Percentiles rank a stretch among this genome's conserved stretches.
phyloP scores from a whole-genome alignment of 2,329 filamentous ascomycete species.

The Xylariaceae sp. region DNA sequence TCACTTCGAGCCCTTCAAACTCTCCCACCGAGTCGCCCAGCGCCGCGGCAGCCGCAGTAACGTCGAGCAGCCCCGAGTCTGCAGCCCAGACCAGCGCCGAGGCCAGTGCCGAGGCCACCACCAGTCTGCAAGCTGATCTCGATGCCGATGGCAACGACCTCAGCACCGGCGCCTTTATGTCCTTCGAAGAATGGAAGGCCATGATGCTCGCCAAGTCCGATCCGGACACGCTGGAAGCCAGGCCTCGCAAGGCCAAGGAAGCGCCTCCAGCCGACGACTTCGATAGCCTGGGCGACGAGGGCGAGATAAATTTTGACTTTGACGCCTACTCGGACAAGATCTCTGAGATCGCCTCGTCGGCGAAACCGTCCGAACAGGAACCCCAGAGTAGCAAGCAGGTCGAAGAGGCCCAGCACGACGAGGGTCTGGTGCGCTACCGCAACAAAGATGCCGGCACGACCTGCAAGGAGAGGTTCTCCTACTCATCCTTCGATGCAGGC shows the following conservation, averaged over 20 bases:
- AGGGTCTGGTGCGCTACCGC: slow-evolving; percentile 49
- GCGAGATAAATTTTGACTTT: slow-evolving; percentile 64
- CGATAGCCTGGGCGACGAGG: slow-evolving; percentile 77
- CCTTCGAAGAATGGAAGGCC: slow-evolving; percentile 97
- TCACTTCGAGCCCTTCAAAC: slow-evolving; percentile 48
- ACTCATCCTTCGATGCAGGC: slow-evolving; percentile 93
- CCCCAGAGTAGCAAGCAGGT: slow-evolving; percentile 25
- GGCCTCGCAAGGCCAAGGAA: slow-evolving; percentile 52
- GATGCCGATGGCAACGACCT: slow-evolving; percentile 59
- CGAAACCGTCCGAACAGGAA: slow-evolving; percentile 15
- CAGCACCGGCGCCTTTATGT: slow-evolving; percentile 65
- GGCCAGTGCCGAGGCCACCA: slow-evolving; percentile 16
- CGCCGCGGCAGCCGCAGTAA: slow-evolving; percentile 15
- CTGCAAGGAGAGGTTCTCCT: slow-evolving; percentile 96
- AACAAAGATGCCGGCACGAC: slow-evolving; percentile 95
- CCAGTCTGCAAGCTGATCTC: slow-evolving; percentile 45
- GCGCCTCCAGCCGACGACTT: slow-evolving; percentile 55
- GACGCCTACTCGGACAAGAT: slow-evolving; percentile 40
- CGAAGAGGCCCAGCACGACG: slow-evolving; percentile 38
- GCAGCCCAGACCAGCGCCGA: slow-evolving; percentile 9
- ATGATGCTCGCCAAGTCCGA: slow-evolving; percentile 82
- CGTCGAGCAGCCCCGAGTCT: slow-evolving; percentile 11
- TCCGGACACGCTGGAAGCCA: slow-evolving; percentile 60
- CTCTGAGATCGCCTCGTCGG: slow-evolving; percentile 32
- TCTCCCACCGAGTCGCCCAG: slow-evolving; percentile 14